Evolutionary conservation across 331 rosid species (phyloP).

Genomic region (Cucumis variabilis): DNA sequence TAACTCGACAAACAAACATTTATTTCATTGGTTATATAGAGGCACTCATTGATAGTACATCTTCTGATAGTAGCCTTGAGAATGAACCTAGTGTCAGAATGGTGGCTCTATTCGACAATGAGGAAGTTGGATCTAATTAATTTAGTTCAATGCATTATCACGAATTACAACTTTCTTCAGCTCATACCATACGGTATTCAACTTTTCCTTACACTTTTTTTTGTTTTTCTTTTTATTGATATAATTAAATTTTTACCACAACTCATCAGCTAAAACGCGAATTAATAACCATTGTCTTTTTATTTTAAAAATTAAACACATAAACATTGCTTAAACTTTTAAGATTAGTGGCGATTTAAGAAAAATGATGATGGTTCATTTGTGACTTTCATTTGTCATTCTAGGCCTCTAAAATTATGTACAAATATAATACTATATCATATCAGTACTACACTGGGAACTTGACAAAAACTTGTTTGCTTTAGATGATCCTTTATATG

Average conservation of each 20-base stretch:
- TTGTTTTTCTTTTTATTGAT: background rate
- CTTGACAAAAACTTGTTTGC: background rate
- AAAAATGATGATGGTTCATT: background rate
- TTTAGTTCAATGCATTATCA: conserved; percentile 79
- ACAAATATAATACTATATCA: background rate
- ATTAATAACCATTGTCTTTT: too few species aligned
- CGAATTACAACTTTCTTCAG: conserved; percentile 71
- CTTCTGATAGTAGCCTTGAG: conserved; percentile 72
- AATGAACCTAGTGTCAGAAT: conserved; percentile 78
- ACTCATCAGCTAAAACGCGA: background rate
- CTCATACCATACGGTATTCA: conserved; percentile 60
- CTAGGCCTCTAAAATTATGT: background rate
- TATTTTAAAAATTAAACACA: too few species aligned
- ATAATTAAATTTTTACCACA: too few species aligned
- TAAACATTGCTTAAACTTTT: too few species aligned
- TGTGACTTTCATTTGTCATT: background rate
- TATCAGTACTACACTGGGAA: background rate
- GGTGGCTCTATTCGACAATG: conserved; percentile 95
- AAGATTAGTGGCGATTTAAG: too few species aligned
- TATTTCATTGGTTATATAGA: conserved; percentile 42
- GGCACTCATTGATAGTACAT: conserved; percentile 81
- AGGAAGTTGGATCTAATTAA: conserved; percentile 80
- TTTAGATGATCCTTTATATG: background rate
- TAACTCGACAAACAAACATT: background rate
- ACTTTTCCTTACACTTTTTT: conserved; percentile 1